phyloP scores from a whole-genome alignment of 108 stramenopile genomes.

The Cyclotella kingstonii region DNA sequence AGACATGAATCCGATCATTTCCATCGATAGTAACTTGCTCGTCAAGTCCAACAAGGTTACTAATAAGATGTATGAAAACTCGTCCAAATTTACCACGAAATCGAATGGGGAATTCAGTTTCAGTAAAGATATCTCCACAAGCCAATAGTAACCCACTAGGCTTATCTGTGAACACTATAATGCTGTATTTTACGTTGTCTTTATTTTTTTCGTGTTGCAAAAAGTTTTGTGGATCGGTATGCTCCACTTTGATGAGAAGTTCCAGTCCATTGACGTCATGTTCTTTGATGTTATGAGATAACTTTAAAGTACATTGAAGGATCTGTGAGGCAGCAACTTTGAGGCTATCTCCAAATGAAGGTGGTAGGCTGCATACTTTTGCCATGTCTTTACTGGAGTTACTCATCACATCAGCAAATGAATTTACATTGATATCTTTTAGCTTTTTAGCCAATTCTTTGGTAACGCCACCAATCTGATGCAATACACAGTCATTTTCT shows the following conservation, averaged over 20 bases:
- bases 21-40: slow-evolving; percentile 37
- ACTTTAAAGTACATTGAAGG: slow-evolving; percentile 51
- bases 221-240: slow-evolving; percentile 3
- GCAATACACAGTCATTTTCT: slow-evolving; percentile 65
- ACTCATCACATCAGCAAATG: slow-evolving; percentile 72
- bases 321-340: slow-evolving; percentile 47
- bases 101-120: slow-evolving; percentile 35
- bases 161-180: slow-evolving; percentile 69
- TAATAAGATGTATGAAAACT: slow-evolving; percentile 55
- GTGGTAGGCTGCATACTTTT: slow-evolving; percentile 39
- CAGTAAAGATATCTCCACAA: slow-evolving; percentile 46
- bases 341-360: slow-evolving; percentile 62
- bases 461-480: slow-evolving; percentile 75
- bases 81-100: slow-evolving; percentile 60
- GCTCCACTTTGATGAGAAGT: slow-evolving; percentile 27
- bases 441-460: slow-evolving; percentile 47
- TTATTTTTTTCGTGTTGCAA: slow-evolving; percentile 6
- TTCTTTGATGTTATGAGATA: slow-evolving; percentile 50
- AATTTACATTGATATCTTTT: slow-evolving; percentile 46
- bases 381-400: slow-evolving; percentile 48
- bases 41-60: slow-evolving; percentile 72
- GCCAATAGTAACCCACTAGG: slow-evolving; percentile 62
- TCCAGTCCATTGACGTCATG: slow-evolving; percentile 9
- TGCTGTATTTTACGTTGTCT: slow-evolving; percentile 49
- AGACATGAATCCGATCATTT: slow-evolving; percentile 30